Evolutionary conservation across 2,329 filamentous ascomycete genomes (phyloP).

Genomic region (Microascus cirrosus): DNA sequence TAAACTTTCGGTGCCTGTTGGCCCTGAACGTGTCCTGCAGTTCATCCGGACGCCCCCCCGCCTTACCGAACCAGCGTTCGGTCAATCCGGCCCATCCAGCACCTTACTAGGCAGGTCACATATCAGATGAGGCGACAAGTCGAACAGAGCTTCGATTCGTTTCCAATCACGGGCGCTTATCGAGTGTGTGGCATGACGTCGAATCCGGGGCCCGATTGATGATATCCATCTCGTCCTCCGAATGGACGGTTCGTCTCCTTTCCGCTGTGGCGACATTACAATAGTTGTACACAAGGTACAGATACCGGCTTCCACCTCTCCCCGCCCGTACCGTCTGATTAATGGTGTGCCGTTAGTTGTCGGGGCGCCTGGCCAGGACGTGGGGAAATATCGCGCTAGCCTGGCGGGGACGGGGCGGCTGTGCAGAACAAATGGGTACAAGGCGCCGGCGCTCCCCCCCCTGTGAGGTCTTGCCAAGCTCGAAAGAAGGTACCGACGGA

Average conservation of each 20-base stretch:
- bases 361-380: background rate
- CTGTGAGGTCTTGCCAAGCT: too few species aligned
- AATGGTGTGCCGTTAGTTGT: background rate
- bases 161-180: background rate
- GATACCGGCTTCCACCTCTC: background rate
- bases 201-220: background rate
- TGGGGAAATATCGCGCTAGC: background rate
- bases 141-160: background rate
- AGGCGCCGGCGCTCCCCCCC: background rate
- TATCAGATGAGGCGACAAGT: background rate
- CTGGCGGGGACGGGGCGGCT: background rate
- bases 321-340: background rate
- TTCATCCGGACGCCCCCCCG: background rate
- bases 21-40: background rate
- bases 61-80: background rate
- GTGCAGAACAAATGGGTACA: background rate
- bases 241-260: background rate
- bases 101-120: background rate
- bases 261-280: background rate
- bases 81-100: background rate
- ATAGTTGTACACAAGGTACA: background rate
- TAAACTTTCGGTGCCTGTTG: background rate
- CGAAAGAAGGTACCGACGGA: background rate
- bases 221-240: background rate
- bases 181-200: background rate